Base-by-base conservation (phyloP, 2,329 filamentous ascomycete species). In the Scorias spongiosa region DNA sequence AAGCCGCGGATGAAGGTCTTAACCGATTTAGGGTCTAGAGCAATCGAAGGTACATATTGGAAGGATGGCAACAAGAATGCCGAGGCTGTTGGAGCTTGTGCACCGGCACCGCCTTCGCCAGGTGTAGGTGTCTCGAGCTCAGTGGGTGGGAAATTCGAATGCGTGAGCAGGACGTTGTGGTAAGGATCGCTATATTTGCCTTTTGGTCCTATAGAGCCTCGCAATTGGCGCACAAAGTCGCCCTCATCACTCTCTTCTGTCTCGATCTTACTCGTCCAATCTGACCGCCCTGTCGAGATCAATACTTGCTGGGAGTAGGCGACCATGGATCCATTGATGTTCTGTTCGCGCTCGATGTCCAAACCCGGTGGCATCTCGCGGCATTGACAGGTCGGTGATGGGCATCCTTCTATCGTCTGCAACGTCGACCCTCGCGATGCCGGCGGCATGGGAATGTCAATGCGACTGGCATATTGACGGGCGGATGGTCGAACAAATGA, bases 211-310 rank as follows among this genome's bases (percentile, higher is more conserved):
- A 70, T 54, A 2, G 64, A 52, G 39, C 56, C 71, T 59, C 84
- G 89, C 46, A 95, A 61, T 44, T 84, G 79, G 32, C 80, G 77
- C 5, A 80, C 78, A 14, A 88, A 69, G 11, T 62, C 63, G 20
- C 67, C 59, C 2, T 65, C 59, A 2, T 65, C 59, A 29, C 63
- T 59, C 12, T 80, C 76, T 47, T 93, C 86, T 39, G 93, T 80
- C 59, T 93, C 87, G 49, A 95, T 93, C 45, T 76, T 75, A 56
- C 82, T 88, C 26, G 72, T 69, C 88, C 88, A 95, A 64, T 93
- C 84, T 28, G 72, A 66, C 48, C 78, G 76, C 4, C 85, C 87
- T 0, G 87, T 93, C 49, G 82, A 88, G 11, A 95, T 71, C 9
- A 96, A 63, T 2, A 95, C 74, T 53, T 95, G 87, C 62, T 93